Conservation (phyloP, 2,329 filamentous ascomycete genomes). For the Aspergillus tanneri region DNA sequence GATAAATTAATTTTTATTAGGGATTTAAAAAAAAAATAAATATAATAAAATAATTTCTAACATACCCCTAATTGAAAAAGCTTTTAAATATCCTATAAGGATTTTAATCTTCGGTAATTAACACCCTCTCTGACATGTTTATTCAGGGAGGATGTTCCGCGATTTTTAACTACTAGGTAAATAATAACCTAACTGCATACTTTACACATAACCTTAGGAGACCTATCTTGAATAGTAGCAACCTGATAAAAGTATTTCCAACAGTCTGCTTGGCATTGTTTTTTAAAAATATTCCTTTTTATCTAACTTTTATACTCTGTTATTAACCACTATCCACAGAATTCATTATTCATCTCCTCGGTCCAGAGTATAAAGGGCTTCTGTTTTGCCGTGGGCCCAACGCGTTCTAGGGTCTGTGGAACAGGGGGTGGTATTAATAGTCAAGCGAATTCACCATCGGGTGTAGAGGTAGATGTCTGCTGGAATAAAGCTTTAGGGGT, state of each 20-base stretch:
- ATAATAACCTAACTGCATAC: neutral
- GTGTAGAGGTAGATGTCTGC: neutral
- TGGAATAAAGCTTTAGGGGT: neutral
- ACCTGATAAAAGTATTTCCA: neutral
- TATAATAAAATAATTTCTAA: too few relatives aligned
- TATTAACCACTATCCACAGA: neutral
- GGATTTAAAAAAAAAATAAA: neutral
- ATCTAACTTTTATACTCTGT: neutral
- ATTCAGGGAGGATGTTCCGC: conserved; percentile 2
- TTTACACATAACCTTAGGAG: conserved; percentile 4
- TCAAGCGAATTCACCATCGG: neutral
- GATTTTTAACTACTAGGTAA: neutral
- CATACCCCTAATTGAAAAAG: neutral
- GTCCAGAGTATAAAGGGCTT: conserved; percentile 1
- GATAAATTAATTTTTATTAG: conserved; percentile 1
- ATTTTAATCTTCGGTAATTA: conserved; percentile 1
- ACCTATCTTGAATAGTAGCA: conserved; percentile 1
- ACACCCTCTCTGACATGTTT: neutral
- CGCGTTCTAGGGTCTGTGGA: neutral
- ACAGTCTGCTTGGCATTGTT: neutral
- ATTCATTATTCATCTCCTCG: neutral
- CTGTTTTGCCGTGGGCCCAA: neutral
- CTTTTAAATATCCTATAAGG: conserved; percentile 1
- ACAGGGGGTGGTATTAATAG: neutral
- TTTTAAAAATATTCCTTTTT: neutral